Base-by-base conservation (phyloP, 23 red algal genomes). In the Gracilaria gracilis region DNA sequence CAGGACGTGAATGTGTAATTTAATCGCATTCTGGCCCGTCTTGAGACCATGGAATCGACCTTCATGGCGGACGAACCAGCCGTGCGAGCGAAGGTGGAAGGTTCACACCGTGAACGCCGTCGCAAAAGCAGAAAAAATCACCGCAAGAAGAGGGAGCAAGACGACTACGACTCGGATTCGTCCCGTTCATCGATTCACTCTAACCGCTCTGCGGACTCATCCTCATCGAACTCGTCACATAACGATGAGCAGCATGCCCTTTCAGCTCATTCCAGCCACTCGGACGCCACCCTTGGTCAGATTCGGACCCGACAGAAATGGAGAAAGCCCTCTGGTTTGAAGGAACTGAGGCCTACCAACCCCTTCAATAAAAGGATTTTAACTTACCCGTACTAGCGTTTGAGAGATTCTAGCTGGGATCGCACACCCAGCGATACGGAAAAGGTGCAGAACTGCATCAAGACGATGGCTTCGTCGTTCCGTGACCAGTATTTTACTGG, bases 261-360 rank as follows among this genome's bases (percentile, higher is more conserved):
- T 3, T 31, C 2, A 24, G 29, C 61, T 2, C 27, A 32, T 4
- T 33, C 61, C 0, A 31, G 27, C 9, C 61, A 24, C 9, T 65
- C 61, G 3, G 9, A 16, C 1, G 3, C 61, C 61, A 65, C 61
- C 12, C 4, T 32, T 28, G 25, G 19, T 65, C 24, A 28, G 25
- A 31, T 65, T 32, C 61, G 13, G 4, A 13, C 61, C 46, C 44
- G 0, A 11, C 0, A 1, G 19, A 84, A 48, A 36, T 57, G 59
- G 0, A 57, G 55, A 20, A 57, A 62, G n/a, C 58, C 67, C 51
- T 20, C 59, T 46, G 57, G 80, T n/a, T 42, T 84, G 0, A 84
- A 61, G 80, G 80, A 67, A 64, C 27, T 84, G 33, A 15, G 16
- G 57, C 57, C 0, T 4, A 58, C 80, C 11, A 84, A 84, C 29